These are phyloP conservation scores for Suhomyces bribrorum DNA, from an alignment of 1,139 yeast species.

Conservation along the genomic window DNA sequence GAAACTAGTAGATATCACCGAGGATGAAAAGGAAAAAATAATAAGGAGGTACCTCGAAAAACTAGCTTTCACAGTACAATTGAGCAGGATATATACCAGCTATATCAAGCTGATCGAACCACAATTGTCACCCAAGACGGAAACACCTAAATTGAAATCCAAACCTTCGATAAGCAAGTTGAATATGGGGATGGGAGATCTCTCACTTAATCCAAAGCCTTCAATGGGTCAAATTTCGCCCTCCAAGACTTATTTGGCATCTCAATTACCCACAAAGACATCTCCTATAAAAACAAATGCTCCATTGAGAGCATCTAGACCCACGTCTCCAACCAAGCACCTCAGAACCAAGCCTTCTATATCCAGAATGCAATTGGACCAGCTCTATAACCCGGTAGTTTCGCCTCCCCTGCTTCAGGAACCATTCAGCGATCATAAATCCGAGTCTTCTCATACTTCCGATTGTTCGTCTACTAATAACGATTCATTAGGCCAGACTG, in stretches of 20 bases:
- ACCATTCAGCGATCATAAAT: conserved; percentile 7
- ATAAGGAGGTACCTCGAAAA: conserved; percentile 49
- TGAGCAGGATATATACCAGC: conserved; percentile 54
- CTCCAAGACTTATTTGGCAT: not conserved
- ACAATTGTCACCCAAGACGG: not conserved
- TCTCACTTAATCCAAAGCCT: conserved; percentile 4
- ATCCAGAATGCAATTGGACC: conserved; percentile 24
- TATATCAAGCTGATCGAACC: conserved; percentile 22
- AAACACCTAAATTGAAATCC: conserved; percentile 6
- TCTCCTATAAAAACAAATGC: conserved; percentile 22
- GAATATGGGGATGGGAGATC: conserved; percentile 1
- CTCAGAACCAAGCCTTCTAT: conserved; percentile 27
- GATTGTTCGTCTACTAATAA: conserved; percentile 4
- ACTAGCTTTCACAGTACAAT: conserved; percentile 61
- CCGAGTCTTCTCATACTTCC: conserved; percentile 9
- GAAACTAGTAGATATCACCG: conserved; percentile 12
- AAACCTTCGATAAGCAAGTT: conserved; percentile 7
- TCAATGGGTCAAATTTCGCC: not conserved
- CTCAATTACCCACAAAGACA: conserved; percentile 12
- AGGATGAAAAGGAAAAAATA: conserved; percentile 46
- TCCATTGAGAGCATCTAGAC: conserved; percentile 10
- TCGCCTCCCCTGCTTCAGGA: conserved; percentile 19
- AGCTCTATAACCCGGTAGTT: conserved; percentile 28
- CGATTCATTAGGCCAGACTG: conserved; percentile 2
- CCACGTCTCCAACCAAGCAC: conserved; percentile 10